Conservation (phyloP, 2,329 filamentous ascomycete species). For the Gliomastix tumulicola region DNA sequence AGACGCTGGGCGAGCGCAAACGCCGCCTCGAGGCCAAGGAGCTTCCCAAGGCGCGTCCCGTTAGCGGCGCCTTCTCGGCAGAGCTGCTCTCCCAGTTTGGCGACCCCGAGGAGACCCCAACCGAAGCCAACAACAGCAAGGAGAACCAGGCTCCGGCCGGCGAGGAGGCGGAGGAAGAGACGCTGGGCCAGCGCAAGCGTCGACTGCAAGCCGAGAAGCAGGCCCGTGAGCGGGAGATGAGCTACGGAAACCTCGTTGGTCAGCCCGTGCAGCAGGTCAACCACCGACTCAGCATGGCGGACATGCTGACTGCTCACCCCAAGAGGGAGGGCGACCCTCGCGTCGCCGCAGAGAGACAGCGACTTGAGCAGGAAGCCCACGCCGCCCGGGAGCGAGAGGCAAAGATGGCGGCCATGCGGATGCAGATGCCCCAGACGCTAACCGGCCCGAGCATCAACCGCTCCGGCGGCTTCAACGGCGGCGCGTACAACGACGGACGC, state of each 20-base stretch:
- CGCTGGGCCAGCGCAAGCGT: conserved; percentile 68
- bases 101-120: conserved; percentile 29
- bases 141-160: conserved; percentile 15
- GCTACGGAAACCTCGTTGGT: conserved; percentile 18
- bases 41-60: conserved; percentile 47
- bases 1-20: conserved; percentile 62
- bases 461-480: conserved; percentile 40
- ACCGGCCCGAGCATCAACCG: conserved; percentile 18
- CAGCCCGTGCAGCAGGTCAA: conserved; percentile 11
- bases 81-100: conserved; percentile 63
- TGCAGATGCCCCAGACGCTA: conserved; percentile 40
- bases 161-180: conserved; percentile 55
- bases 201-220: conserved; percentile 65
- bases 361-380: conserved; percentile 31
- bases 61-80: conserved; percentile 59
- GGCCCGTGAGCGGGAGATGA: conserved; percentile 52
- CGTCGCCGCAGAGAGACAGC: conserved; percentile 31
- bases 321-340: conserved; percentile 29
- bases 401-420: conserved; percentile 40
- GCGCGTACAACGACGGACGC: conserved; percentile 46
- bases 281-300: conserved; percentile 47
- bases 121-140: conserved; percentile 19
- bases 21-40: conserved; percentile 56
- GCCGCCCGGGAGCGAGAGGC: conserved; percentile 34
- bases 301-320: conserved; percentile 43